Evolutionary conservation across 805 yeast genomes (phyloP), one percentile per base, ranked within the genome.

Genomic region (Candida railenensis): DNA sequence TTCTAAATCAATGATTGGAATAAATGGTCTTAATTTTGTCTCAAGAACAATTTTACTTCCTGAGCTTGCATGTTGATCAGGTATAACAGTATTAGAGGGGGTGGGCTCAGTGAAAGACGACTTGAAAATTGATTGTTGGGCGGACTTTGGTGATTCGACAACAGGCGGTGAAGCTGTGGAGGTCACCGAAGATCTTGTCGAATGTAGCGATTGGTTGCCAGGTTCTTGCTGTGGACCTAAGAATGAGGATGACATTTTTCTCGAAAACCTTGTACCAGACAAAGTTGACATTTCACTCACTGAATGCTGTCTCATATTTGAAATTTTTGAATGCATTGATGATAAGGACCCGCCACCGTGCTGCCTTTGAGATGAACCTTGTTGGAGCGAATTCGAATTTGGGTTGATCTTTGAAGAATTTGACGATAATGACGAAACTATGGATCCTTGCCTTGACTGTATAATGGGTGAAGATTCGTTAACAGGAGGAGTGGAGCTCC

Each of bases 1-100:
- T 0, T 58, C 52, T 18, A 65, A 51, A 40, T 59, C 59, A n/a
- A 50, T 40, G 1, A 66, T 16, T 1, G 65, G 61, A 7, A 44
- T 46, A 40, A 56, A 65, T 2, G 45, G 48, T 4, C 59, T 56
- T 3, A 57, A 22, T 18, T 44, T 41, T 16, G 19, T 34, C 16
- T 34, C 37, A 14, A 8, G 37, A n/a, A 34, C 15, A 34, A 16
- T 15, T 14, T 16, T 16, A 34, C 19, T 34, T 34, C 19, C 37
- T 34, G 37, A 34, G 14, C 19, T 16, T 8, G 37, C 46, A 28
- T 37, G 36, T 22, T 34, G 14, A 15, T 34, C 19, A 14, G 39
- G 39, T 36, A 5, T 12, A 11, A 19, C 22, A 36, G 20, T 12
- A 7, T 16, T 20, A 22, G 21, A 36, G 12, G 19, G 9, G 9